Evolutionary conservation across 108 stramenopile species (phyloP), one percentile per base, ranked within the genome.

Genomic region (Nitzschia inconspicua): DNA sequence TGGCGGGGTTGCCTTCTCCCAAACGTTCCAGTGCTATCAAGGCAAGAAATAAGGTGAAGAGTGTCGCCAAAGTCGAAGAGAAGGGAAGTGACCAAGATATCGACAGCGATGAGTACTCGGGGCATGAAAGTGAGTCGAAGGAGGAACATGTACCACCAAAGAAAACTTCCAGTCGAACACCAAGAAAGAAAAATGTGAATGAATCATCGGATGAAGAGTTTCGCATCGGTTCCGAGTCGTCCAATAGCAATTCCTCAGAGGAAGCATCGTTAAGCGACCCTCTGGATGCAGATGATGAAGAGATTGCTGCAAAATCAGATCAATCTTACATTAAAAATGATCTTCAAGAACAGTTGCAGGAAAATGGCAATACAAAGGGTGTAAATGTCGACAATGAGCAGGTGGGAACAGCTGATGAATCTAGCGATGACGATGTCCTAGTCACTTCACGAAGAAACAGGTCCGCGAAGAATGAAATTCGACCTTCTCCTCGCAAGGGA

Each of bases 131-230:
- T 20, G 13, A 3, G 27, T 2, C 13, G 2, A 34, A 3, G 13
- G 4, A 28, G 4, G 30, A 1, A 29, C 14, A 1, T 25, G 16
- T 22, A 46, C 2, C 13, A 22, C 24, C 5, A 22, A 19, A 4
- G 28, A 8, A 35, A 25, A 25, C 22, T 20, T 13, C 40, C 23
- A 57, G 55, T 10, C 25, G 19, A 39, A 32, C 20, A 5, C 11
- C 28, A 44, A 58, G 20, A 28, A 28, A 41, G 29, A 44, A 44
- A 44, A 44, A 18, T 30, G 57, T 25, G 6, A 30, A 26, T 5
- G n/a, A 42, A 24, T 66, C 76, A 29, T 56, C 77, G 41, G 52
- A 59, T 69, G 70, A 63, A 54, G 64, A 66, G 46, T 67, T 72
- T 23, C 55, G 57, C 22, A 72, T 67, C 4, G 70, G 70, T 62